Percentiles rank a stretch among this genome's conserved stretches.
Conservation (phyloP, 1,284 basidiomycete genomes). For the Fomitiporia mediterranea region DNA sequence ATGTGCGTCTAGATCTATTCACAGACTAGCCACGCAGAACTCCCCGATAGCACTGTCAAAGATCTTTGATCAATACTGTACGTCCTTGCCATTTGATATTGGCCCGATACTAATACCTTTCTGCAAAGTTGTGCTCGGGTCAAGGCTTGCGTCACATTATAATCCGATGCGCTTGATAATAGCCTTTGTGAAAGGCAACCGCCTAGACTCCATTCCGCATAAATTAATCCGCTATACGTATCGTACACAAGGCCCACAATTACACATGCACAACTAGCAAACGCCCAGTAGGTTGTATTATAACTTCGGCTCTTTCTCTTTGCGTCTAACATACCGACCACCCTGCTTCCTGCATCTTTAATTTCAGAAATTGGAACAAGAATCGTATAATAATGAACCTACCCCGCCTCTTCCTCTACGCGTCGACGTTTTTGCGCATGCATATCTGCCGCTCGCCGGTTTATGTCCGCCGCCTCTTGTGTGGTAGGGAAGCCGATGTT, state of each 20-base stretch:
- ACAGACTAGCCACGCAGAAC: not conserved
- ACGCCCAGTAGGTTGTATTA: not conserved
- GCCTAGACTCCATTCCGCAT: slow-evolving; percentile 13
- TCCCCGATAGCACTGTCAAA: slow-evolving; percentile 10
- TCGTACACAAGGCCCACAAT: not conserved
- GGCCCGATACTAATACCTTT: not conserved
- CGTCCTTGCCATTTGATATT: not conserved
- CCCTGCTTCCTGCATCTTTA: not conserved
- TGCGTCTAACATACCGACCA: slow-evolving; percentile 12
- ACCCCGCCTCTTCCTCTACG: slow-evolving; percentile 56
- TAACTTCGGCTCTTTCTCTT: not conserved
- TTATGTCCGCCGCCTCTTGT: slow-evolving; percentile 72
- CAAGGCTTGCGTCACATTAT: slow-evolving; percentile 9
- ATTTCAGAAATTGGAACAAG: not conserved
- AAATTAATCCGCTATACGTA: slow-evolving; percentile 15
- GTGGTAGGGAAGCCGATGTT: slow-evolving; percentile 85
- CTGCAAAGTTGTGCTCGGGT: slow-evolving; percentile 8
- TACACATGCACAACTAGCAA: not conserved
- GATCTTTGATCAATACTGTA: slow-evolving; percentile 18
- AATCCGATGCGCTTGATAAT: slow-evolving; percentile 6
- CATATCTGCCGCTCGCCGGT: slow-evolving; percentile 65
- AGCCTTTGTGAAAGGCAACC: slow-evolving; percentile 6
- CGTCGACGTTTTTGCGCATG: slow-evolving; percentile 55
- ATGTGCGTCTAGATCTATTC: not conserved
- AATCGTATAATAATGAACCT: slow-evolving; percentile 23